Evolutionary conservation across 164 flowering plant genomes (phyloP).

Genomic region (Piper longum): DNA sequence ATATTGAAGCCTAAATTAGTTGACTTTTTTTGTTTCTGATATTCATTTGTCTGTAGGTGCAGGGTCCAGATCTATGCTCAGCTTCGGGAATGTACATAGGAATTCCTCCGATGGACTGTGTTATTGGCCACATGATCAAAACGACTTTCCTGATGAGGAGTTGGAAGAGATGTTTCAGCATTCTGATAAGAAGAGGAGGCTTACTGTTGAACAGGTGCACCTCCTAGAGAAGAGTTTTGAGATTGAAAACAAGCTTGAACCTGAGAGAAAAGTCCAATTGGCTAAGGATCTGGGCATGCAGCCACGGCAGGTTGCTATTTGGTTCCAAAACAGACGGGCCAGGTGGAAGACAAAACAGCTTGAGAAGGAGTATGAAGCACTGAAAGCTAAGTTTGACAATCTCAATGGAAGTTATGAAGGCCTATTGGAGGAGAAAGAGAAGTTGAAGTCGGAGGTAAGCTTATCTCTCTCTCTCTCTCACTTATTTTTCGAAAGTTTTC

Average conservation of each 20-base stretch:
- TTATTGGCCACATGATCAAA: conserved; percentile 34
- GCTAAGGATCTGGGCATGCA: conserved; percentile 68
- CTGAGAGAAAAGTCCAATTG: conserved; percentile 61
- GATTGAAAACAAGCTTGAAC: conserved; percentile 82
- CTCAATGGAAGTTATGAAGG: conserved; percentile 46
- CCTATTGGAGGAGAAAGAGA: conserved; percentile 48
- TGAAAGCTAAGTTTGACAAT: conserved; percentile 26
- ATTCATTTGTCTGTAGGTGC: conserved; percentile 4
- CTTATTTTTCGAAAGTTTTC: background rate
- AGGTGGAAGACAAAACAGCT: conserved; percentile 40
- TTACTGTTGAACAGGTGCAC: conserved; percentile 43
- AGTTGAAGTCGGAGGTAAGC: conserved; percentile 44
- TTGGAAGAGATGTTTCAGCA: conserved; percentile 47
- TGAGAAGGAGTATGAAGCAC: conserved; percentile 32
- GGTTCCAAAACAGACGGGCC: conserved; percentile 46
- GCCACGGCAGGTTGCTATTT: conserved; percentile 61
- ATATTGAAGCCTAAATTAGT: too few species aligned
- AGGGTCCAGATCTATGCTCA: conserved; percentile 61
- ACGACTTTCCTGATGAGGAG: conserved; percentile 50
- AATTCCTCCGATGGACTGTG: conserved; percentile 26
- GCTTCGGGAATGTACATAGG: conserved; percentile 29
- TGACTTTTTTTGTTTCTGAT: too few species aligned
- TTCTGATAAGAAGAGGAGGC: conserved; percentile 71
- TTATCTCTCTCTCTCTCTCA: too few species aligned
- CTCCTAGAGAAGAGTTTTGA: conserved; percentile 62